phyloP scores from a whole-genome alignment of 495 filamentous ascomycete genomes.

The Hypoxylon crocopeplum region DNA sequence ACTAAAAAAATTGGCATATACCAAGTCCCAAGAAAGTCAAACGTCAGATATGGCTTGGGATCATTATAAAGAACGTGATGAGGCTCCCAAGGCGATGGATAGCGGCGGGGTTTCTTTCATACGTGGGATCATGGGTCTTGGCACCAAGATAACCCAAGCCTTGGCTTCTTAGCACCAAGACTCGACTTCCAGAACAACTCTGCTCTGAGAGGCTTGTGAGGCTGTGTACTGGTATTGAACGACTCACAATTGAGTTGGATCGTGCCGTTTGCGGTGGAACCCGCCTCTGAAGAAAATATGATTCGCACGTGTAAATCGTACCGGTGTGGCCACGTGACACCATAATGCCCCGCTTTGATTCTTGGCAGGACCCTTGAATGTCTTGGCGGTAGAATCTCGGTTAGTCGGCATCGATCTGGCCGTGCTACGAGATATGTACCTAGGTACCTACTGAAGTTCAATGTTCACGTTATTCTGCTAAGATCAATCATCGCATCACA shows the following conservation, averaged over 20 bases:
- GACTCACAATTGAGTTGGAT: conserved; percentile 5
- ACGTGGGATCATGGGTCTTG: conserved; percentile 15
- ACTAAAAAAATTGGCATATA: conserved; percentile 2
- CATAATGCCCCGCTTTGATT: conserved; percentile 2
- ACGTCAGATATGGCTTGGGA: conserved; percentile 22
- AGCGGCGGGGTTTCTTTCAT: conserved; percentile 8
- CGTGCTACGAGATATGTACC: no score
- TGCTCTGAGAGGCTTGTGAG: conserved; percentile 10
- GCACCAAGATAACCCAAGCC: conserved; percentile 22
- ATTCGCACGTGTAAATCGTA: conserved; percentile 12
- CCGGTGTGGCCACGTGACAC: conserved; percentile 21
- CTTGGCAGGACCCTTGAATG: conserved; percentile 3
- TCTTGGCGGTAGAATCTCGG: conserved; percentile 34
- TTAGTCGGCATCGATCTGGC: conserved; percentile 25
- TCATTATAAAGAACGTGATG: conserved; percentile 16
- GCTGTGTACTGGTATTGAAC: not conserved
- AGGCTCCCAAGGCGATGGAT: conserved; percentile 27
- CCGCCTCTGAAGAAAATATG: not conserved
- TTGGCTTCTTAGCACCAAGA: conserved; percentile 31
- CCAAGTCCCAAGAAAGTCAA: conserved; percentile 25
- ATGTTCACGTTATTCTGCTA: no score
- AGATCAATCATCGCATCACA: no score
- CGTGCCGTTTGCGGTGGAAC: conserved; percentile 8
- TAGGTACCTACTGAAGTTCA: no score
- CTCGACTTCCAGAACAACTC: conserved; percentile 17